phyloP scores from a whole-genome alignment of 2,329 filamentous ascomycete genomes.

The Aspergillus luchuensis region DNA sequence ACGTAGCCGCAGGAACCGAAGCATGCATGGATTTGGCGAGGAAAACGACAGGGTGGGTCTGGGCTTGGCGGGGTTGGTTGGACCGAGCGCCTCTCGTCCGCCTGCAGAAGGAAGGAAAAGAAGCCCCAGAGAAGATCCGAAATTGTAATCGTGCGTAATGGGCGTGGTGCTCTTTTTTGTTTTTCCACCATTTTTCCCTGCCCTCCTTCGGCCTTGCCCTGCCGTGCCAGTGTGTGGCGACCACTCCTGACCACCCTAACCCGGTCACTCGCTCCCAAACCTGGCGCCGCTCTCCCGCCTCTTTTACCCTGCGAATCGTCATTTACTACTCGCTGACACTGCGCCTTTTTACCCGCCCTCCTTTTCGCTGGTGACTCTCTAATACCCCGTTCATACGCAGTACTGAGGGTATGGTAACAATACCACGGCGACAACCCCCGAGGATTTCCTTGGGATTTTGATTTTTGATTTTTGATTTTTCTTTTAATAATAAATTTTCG shows the following conservation, averaged over 20 bases:
- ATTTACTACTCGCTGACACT: conserved; percentile 4
- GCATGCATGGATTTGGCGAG: conserved; percentile 22
- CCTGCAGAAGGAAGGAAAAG: conserved; percentile 24
- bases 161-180: conserved; percentile 3
- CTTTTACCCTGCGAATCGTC: conserved; percentile 13
- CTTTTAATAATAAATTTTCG: conserved; percentile 4
- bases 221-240: conserved; percentile 17
- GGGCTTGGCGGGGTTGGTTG: conserved; percentile 25
- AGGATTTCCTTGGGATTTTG: background rate
- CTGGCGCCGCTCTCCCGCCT: conserved; percentile 21
- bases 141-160: conserved; percentile 9
- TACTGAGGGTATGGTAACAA: conserved; percentile 1
- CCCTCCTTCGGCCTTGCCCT: conserved; percentile 3
- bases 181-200: conserved; percentile 4
- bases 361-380: background rate
- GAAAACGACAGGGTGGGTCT: conserved; percentile 20
- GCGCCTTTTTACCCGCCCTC: background rate
- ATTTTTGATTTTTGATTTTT: background rate
- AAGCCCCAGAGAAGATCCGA: conserved; percentile 26
- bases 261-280: conserved; percentile 12
- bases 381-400: background rate
- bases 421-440: conserved; percentile 1
- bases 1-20: conserved; percentile 31
- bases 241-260: conserved; percentile 14
- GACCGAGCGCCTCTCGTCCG: conserved; percentile 23